phyloP scores from a whole-genome alignment of 768 basidiomycete genomes.

The Tulasnella sp. region DNA sequence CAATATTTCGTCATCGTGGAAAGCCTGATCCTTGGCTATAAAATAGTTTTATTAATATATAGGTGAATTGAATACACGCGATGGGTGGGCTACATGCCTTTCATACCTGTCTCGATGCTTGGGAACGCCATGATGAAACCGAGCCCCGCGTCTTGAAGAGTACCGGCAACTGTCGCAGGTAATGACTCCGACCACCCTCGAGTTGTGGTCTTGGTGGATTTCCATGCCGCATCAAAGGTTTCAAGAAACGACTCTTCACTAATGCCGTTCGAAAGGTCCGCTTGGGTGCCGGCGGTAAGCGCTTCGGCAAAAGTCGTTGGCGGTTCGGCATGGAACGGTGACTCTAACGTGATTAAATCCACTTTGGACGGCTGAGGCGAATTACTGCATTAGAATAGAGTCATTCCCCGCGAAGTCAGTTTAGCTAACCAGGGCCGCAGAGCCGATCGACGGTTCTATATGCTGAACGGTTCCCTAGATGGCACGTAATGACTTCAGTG shows the following conservation, averaged over 20 bases:
- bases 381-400: too few species aligned
- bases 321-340: constrained; percentile 58
- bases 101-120: constrained; percentile 1
- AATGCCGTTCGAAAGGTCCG: background rate
- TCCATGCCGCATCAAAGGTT: constrained; percentile 57
- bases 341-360: constrained; percentile 73
- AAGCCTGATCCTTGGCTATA: background rate
- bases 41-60: too few species aligned
- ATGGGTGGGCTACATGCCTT: too few species aligned
- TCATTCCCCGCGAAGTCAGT: too few species aligned
- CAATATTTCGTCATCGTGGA: constrained; percentile 17
- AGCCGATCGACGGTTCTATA: too few species aligned
- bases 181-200: constrained; percentile 69
- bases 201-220: constrained; percentile 40
- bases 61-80: too few species aligned
- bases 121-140: background rate
- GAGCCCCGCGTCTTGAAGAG: constrained; percentile 37
- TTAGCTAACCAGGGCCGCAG: too few species aligned
- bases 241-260: constrained; percentile 12
- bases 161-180: constrained; percentile 53
- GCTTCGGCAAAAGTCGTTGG: constrained; percentile 27
- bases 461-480: too few species aligned
- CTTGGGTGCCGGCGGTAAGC: background rate
- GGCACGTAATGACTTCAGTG: too few species aligned
- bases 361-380: constrained; percentile 39